Percentiles rank a stretch among this genome's conserved stretches.
phyloP scores from a whole-genome alignment of 2,329 filamentous ascomycete species.

The Xylariaceae sp. region DNA sequence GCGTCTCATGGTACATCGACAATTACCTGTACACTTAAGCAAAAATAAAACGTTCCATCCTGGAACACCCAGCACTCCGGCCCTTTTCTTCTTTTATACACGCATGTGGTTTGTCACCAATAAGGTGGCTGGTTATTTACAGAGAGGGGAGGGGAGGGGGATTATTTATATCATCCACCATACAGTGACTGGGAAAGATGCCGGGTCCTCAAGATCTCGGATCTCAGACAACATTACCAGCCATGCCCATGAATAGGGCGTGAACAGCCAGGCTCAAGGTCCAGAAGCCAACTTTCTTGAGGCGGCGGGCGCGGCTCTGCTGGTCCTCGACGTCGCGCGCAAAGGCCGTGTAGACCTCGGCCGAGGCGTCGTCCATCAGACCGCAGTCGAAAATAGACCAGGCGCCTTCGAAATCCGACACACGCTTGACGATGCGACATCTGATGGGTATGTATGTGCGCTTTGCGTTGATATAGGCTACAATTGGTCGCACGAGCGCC shows the following conservation, averaged over 20 bases:
- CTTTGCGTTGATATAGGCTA: conserved; percentile 96
- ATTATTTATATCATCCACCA: background rate
- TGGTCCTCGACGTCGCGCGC: conserved; percentile 89
- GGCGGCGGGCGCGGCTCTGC: conserved; percentile 80
- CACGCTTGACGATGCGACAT: conserved; percentile 90
- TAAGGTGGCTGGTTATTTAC: conserved; percentile 13
- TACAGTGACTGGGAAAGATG: background rate
- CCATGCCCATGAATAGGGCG: conserved; percentile 93
- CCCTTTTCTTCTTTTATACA: conserved; percentile 10
- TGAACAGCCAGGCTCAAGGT: conserved; percentile 91
- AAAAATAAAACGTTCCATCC: background rate
- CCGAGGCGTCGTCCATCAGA: conserved; percentile 90
- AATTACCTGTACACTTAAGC: background rate
- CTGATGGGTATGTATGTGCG: conserved; percentile 94
- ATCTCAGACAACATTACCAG: conserved; percentile 72
- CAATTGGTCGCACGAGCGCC: conserved; percentile 91
- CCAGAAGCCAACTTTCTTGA: conserved; percentile 98
- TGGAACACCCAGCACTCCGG: background rate
- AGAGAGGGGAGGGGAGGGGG: conserved; percentile 11
- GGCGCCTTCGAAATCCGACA: conserved; percentile 88
- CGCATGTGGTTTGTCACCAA: background rate
- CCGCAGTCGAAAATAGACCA: conserved; percentile 96
- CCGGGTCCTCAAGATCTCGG: background rate
- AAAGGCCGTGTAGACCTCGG: conserved; percentile 94
- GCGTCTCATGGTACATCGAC: background rate